These are phyloP conservation scores for Suillus discolor DNA, from an alignment of 768 basidiomycete genomes.

Conservation along the genomic window DNA sequence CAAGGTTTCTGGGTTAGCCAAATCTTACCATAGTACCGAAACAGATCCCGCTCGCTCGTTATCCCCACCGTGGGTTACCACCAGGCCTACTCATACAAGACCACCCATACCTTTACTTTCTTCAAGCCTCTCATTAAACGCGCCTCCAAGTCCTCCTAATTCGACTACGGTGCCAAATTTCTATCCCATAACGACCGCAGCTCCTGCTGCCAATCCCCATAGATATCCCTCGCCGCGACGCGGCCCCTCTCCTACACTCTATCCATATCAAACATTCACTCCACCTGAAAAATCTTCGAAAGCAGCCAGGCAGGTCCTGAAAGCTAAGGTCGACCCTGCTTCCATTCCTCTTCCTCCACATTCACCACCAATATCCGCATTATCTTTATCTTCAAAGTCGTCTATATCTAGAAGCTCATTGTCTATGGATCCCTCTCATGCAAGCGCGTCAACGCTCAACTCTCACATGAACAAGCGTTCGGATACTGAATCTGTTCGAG, in stretches of 20 bases:
- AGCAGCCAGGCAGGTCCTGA: conserved; percentile 17
- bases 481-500: conserved; percentile 18
- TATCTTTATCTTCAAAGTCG: conserved; percentile 81
- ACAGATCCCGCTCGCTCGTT: conserved; percentile 37
- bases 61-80: conserved; percentile 34
- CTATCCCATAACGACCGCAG: conserved; percentile 60
- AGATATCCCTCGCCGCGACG: conserved; percentile 46
- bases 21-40: conserved; percentile 18
- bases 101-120: conserved; percentile 34
- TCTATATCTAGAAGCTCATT: conserved; percentile 59
- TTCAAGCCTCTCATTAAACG: conserved; percentile 25
- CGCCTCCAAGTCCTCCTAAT: conserved; percentile 28
- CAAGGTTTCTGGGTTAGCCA: conserved; percentile 57
- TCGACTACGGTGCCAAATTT: conserved; percentile 27
- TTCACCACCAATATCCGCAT: conserved; percentile 69
- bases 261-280: conserved; percentile 30
- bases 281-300: conserved; percentile 27
- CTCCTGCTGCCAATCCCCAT: conserved; percentile 60
- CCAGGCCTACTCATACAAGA: conserved; percentile 30
- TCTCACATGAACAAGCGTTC: conserved; percentile 42
- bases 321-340: conserved; percentile 52
- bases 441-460: conserved; percentile 43
- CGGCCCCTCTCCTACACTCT: conserved; percentile 36
- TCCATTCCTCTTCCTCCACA: conserved; percentile 64
- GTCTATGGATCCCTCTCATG: conserved; percentile 41